Evolutionary conservation across 331 rosid species (phyloP), one percentile per base, ranked within the genome.

Genomic region (Arachis monticola): DNA sequence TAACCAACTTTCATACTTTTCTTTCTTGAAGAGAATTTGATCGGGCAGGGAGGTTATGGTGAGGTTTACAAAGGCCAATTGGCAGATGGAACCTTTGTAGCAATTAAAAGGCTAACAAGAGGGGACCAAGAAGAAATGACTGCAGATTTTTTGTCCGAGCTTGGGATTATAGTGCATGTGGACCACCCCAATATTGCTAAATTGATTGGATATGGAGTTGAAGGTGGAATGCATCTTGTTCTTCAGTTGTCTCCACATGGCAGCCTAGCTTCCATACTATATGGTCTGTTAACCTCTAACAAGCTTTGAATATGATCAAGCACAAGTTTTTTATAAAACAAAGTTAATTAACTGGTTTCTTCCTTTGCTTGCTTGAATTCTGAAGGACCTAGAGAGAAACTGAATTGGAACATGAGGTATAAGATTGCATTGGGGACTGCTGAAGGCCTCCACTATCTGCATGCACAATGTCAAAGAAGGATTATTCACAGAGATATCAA

Each of bases 11-110:
- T 53, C 7, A 5, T 13, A n/a, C n/a, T 53, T 51, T 51, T 13
- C 8, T 53, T 53, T n/a, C 2, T 13, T 53, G 59, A 5, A 53
- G 99, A 84, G 35, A 86, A 84, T 62, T 72, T 95, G 88, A 89
- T 95, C 73, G 99, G 99, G 22, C 89, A 92, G 85, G 98, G 99
- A 84, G 99, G 99, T 62, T 95, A 92, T 84, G 97, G 97, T 60
- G 91, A 90, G 76, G 99, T 95, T 64, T 95, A 87, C 86, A 85
- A 79, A 73, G 99, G 99, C 1, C 76, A 83, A 77, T 76, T 92
- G 83, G 89, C 86, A 72, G 95, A 89, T 73, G 97, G 98, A 40
- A 90, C 84, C 73, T 71, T 80, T 64, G 91, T 88, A 9, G 99
- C 98, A n/a, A 83, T 95, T 56, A 95, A 95, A 76, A 75, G 93